Percentiles rank a stretch among this genome's conserved stretches.
Conservation (phyloP, 2,329 filamentous ascomycete genomes). For the Paracamarosporium sp. region DNA sequence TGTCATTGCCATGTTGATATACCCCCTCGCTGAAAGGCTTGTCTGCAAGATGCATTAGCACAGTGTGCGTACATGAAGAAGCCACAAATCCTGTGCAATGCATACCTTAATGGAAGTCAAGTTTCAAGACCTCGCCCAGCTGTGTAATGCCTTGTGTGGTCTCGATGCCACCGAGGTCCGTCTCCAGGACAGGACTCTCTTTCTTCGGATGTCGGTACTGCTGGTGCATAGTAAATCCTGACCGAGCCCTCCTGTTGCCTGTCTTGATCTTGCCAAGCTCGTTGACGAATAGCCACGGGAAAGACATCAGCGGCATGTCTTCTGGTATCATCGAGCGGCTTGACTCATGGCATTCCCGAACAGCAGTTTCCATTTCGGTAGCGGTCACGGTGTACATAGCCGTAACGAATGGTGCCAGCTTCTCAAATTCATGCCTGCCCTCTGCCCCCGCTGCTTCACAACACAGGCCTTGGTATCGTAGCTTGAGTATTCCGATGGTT, state of each 20-base stretch:
- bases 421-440: constrained; percentile 40
- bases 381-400: constrained; percentile 89
- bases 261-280: constrained; percentile 73
- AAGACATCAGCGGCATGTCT: constrained; percentile 85
- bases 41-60: neutral
- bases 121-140: constrained; percentile 43
- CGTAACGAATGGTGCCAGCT: constrained; percentile 75
- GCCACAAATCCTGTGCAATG: no score
- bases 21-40: neutral
- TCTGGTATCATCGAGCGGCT: constrained; percentile 51
- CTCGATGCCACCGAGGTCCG: constrained; percentile 28
- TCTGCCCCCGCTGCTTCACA: constrained; percentile 64
- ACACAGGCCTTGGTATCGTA: constrained; percentile 72
- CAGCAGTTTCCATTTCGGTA: constrained; percentile 68
- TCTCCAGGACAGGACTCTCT: neutral
- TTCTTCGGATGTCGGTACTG: constrained; percentile 20
- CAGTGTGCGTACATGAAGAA: neutral
- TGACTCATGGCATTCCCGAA: constrained; percentile 57
- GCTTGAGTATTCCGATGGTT: constrained; percentile 70
- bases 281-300: constrained; percentile 87
- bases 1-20: neutral
- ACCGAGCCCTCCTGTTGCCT: constrained; percentile 13
- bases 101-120: constrained; percentile 26
- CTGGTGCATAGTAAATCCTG: neutral
- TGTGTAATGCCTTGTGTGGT: constrained; percentile 41